Conservation (phyloP, 768 basidiomycete species). For the Leccinum variicolor region DNA sequence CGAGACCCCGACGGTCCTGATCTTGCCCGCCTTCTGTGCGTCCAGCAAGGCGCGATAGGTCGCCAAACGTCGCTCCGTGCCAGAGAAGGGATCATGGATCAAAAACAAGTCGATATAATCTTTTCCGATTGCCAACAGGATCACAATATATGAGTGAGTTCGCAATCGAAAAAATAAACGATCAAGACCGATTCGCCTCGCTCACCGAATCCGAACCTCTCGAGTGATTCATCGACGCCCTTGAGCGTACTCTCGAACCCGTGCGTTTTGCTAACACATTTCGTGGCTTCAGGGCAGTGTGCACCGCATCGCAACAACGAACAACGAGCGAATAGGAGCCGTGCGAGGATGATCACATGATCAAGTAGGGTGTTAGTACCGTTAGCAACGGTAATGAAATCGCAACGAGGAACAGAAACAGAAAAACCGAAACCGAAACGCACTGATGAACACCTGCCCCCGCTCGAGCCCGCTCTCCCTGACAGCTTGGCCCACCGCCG, state of each 20-base stretch:
- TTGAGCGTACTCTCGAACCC: constrained; percentile 60
- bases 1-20: constrained; percentile 74
- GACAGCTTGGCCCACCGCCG: constrained; percentile 56
- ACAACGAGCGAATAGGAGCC: background rate
- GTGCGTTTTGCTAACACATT: constrained; percentile 53
- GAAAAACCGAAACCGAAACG: constrained; percentile 13
- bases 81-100: constrained; percentile 71
- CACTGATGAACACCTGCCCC: constrained; percentile 71
- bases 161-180: background rate
- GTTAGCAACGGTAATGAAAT: background rate
- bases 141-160: background rate
- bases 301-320: background rate
- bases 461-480: constrained; percentile 53
- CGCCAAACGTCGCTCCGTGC: constrained; percentile 59
- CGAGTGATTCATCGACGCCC: constrained; percentile 60
- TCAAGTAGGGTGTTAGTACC: background rate
- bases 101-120: constrained; percentile 74
- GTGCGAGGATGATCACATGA: background rate
- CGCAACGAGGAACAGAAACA: background rate
- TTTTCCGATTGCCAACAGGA: constrained; percentile 17
- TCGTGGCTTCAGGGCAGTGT: constrained; percentile 45
- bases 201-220: constrained; percentile 57
- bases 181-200: background rate
- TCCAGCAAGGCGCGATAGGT: constrained; percentile 71
- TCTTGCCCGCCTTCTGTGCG: constrained; percentile 59